A percentile compares a stretch with the other conserved stretches of the same genome.
Conservation (phyloP, 192 early-diverging fungal genomes). For the Gorgonomyces haynaldii region DNA sequence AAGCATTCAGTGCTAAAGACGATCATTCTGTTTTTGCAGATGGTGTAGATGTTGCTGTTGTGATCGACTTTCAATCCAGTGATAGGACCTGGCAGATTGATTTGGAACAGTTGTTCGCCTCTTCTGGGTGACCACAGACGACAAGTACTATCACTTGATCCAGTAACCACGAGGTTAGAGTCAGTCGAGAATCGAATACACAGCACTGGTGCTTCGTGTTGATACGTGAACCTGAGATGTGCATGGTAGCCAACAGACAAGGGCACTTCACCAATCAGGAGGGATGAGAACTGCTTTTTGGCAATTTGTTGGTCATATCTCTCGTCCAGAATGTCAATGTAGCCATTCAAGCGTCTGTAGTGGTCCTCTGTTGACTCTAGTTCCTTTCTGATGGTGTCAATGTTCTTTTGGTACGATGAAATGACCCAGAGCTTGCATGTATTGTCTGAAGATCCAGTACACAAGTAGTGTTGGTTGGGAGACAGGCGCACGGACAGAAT, state of each 20-base stretch:
- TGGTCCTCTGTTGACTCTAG: slow-evolving; percentile 14
- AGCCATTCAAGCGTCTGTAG: slow-evolving; percentile 13
- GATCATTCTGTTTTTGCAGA: slow-evolving; percentile 36
- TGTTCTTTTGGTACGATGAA: slow-evolving; percentile 34
- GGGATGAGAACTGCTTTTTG: slow-evolving; percentile 14
- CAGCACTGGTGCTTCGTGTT: slow-evolving; percentile 45
- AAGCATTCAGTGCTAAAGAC: slow-evolving; percentile 30
- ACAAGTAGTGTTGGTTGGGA: slow-evolving; percentile 31
- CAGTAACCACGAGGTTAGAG: slow-evolving; percentile 39
- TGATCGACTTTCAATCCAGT: slow-evolving; percentile 18
- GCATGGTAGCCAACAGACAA: slow-evolving; percentile 40
- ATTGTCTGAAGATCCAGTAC: slow-evolving; percentile 36
- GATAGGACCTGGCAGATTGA: slow-evolving; percentile 41
- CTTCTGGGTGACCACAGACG: slow-evolving; percentile 42
- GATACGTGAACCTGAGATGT: slow-evolving; percentile 36
- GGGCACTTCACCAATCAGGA: slow-evolving; percentile 35
- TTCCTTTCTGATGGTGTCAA: slow-evolving; percentile 23
- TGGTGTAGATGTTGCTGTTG: slow-evolving; percentile 20
- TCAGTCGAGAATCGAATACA: slow-evolving; percentile 32
- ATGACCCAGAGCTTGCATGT: slow-evolving; percentile 49
- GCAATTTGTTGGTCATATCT: slow-evolving; percentile 23
- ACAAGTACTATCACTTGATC: slow-evolving; percentile 44
- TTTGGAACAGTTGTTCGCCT: slow-evolving; percentile 50
- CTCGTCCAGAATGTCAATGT: slow-evolving; percentile 29
- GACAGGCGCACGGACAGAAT: slow-evolving; percentile 31